These are phyloP conservation scores for Cladophialophora yegresii DNA, from an alignment of 2,329 filamentous ascomycete species.

Conservation along the genomic window DNA sequence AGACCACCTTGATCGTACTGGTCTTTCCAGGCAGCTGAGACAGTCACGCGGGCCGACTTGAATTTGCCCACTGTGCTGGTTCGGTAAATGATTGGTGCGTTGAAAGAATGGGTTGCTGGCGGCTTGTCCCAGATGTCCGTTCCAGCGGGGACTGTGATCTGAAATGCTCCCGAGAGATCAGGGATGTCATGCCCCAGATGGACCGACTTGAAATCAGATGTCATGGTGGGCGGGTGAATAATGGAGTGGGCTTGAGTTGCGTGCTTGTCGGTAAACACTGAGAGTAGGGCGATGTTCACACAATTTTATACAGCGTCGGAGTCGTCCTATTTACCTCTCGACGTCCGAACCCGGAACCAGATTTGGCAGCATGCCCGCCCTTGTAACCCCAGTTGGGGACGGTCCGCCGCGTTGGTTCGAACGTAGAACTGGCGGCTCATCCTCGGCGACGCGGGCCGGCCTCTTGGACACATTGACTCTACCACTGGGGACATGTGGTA, in stretches of 20 bases:
- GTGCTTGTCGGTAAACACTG: background rate
- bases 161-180: constrained; percentile 47
- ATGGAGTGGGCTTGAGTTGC: too few relatives aligned
- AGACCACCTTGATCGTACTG: constrained; percentile 70
- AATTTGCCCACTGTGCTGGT: constrained; percentile 58
- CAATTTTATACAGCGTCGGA: background rate
- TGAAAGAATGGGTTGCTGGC: constrained; percentile 66
- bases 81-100: constrained; percentile 52
- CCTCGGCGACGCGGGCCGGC: background rate
- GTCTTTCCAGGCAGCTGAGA: constrained; percentile 61
- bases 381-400: constrained; percentile 1
- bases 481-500: background rate
- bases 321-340: background rate
- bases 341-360: background rate
- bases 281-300: background rate
- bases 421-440: background rate
- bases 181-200: constrained; percentile 33
- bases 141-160: constrained; percentile 58
- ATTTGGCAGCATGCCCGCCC: background rate
- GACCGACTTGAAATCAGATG: constrained; percentile 21
- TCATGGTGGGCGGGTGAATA: constrained; percentile 15
- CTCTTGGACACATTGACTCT: background rate
- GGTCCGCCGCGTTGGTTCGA: background rate
- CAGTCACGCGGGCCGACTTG: constrained; percentile 62
- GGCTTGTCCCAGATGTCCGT: constrained; percentile 80